These are phyloP conservation scores for Trichodelitschia bisporula DNA, from an alignment of 495 filamentous ascomycete species.

Conservation along the genomic window DNA sequence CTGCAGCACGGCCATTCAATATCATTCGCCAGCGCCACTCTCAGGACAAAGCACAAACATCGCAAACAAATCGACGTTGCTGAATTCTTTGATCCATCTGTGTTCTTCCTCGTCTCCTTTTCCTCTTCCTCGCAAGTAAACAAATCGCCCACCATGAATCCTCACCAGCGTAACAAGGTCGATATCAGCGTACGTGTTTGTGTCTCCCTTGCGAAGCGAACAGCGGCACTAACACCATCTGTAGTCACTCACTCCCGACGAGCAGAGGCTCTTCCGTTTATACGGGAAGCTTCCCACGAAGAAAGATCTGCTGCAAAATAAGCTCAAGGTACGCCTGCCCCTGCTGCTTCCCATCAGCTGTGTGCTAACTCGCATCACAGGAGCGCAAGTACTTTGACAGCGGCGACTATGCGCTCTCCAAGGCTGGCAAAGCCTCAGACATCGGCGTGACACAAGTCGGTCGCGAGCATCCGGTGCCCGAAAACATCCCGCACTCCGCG, in stretches of 20 bases:
- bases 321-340: slow-evolving; percentile 39
- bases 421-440: slow-evolving; percentile 90
- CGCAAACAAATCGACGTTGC: background rate
- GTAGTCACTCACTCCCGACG: slow-evolving; percentile 69
- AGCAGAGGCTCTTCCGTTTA: slow-evolving; percentile 83
- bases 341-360: slow-evolving; percentile 2
- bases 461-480: slow-evolving; percentile 78
- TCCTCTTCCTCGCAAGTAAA: background rate
- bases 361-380: slow-evolving; percentile 17
- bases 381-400: slow-evolving; percentile 99
- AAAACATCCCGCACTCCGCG: slow-evolving; percentile 85
- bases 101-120: background rate
- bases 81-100: background rate
- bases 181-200: slow-evolving; percentile 59
- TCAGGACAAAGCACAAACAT: too few species aligned
- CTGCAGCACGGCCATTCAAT: background rate
- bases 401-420: slow-evolving; percentile 92
- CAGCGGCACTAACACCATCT: slow-evolving; percentile 1
- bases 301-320: slow-evolving; percentile 91
- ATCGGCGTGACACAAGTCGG: slow-evolving; percentile 85
- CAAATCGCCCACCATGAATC: slow-evolving; percentile 43
- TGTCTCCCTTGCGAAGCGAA: background rate
- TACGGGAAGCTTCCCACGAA: slow-evolving; percentile 94
- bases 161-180: slow-evolving; percentile 88
- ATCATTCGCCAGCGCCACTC: background rate